Conservation (phyloP, 179 eudicot genomes). For the Beta lomatogona region DNA sequence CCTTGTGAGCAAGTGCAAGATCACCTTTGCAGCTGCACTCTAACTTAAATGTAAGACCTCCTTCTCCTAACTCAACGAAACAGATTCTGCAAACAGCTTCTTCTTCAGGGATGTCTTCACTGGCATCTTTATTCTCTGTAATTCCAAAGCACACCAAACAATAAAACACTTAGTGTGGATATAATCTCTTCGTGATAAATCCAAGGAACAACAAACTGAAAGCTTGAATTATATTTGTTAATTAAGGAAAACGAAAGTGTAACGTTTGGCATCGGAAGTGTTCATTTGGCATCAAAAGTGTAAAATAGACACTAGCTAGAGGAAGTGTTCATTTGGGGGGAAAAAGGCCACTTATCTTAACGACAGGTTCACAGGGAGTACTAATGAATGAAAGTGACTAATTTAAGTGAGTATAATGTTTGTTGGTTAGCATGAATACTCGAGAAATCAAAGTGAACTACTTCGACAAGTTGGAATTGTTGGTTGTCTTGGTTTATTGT, state of each 20-base stretch:
- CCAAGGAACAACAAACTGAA: background rate
- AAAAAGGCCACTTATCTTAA: too few species aligned
- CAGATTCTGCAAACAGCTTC: slow-evolving; percentile 97
- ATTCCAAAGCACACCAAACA: background rate
- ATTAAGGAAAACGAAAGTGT: background rate
- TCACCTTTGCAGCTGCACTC: slow-evolving; percentile 50
- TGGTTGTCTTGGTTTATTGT: too few species aligned
- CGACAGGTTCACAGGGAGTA: too few species aligned
- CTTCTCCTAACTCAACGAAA: slow-evolving; percentile 77
- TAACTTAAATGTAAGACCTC: slow-evolving; percentile 65
- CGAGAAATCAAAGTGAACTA: too few species aligned
- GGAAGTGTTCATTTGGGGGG: too few species aligned
- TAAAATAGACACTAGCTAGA: too few species aligned
- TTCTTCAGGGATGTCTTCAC: slow-evolving; percentile 91
- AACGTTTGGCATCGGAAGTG: too few species aligned
- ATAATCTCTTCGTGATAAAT: background rate
- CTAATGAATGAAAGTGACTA: too few species aligned
- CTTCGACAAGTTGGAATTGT: too few species aligned
- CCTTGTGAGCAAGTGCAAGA: slow-evolving; percentile 44
- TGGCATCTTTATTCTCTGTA: slow-evolving; percentile 31
- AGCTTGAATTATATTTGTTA: background rate
- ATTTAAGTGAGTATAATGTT: too few species aligned
- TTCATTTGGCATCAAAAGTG: too few species aligned
- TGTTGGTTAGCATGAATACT: too few species aligned
- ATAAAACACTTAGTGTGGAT: background rate